These are phyloP conservation scores for Leucosporidium yakuticum DNA, from an alignment of 768 basidiomycete genomes.

Conservation along the genomic window DNA sequence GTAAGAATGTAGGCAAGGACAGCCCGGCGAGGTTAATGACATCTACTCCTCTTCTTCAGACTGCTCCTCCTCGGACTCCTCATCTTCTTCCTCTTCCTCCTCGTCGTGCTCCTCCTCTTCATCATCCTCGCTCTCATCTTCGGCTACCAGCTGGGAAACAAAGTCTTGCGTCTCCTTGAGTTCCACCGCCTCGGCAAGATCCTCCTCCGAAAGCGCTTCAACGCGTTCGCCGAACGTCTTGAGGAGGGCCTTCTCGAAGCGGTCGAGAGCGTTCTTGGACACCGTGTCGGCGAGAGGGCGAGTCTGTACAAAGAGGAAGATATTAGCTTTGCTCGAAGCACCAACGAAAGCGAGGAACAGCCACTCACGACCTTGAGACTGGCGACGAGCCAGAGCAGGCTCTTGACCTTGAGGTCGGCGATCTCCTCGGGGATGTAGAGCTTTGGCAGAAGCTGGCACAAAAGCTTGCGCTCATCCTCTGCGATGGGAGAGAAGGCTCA, in stretches of 20 bases:
- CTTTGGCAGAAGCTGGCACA: constrained; percentile 46
- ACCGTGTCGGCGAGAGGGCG: constrained; percentile 56
- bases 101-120: too few species aligned
- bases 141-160: too few species aligned
- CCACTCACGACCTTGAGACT: constrained; percentile 53
- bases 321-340: constrained; percentile 32
- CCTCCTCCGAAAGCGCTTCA: constrained; percentile 18
- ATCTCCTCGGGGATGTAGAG: constrained; percentile 46
- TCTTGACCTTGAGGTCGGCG: constrained; percentile 46
- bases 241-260: constrained; percentile 60
- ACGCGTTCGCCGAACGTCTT: constrained; percentile 46
- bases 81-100: too few species aligned
- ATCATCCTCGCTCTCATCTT: too few species aligned
- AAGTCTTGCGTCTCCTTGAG: neutral
- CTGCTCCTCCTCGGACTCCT: too few species aligned
- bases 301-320: constrained; percentile 47
- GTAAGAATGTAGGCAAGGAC: too few species aligned
- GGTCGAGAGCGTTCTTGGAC: constrained; percentile 62
- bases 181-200: constrained; percentile 8
- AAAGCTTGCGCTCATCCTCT: constrained; percentile 46
- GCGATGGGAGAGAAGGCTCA: neutral
- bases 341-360: neutral
- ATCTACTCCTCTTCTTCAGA: too few species aligned
- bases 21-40: too few species aligned
- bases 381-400: constrained; percentile 53